Percentiles rank a stretch among this genome's conserved stretches.
Evolutionary conservation across 345 rosid species (phyloP).

Genomic region (Citropsis articulata): DNA sequence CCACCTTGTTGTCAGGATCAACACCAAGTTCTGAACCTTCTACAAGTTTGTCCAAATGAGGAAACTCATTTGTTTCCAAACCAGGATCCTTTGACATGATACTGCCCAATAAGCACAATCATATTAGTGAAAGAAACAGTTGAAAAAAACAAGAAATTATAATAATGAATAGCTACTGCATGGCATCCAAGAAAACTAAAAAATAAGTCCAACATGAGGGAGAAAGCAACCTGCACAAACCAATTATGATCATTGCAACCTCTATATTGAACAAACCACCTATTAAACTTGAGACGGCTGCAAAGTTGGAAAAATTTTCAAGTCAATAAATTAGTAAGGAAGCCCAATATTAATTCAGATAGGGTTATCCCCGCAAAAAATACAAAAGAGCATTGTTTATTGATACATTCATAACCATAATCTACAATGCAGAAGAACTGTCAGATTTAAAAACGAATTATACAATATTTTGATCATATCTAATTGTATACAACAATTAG

Average conservation of each 20-base stretch:
- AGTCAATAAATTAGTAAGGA: background rate
- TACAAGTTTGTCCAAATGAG: constrained; percentile 15
- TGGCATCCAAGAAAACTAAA: background rate
- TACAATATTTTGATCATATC: background rate
- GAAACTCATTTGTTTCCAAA: constrained; percentile 25
- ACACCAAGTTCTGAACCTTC: constrained; percentile 20
- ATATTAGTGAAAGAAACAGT: constrained; percentile 2
- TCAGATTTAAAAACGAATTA: background rate
- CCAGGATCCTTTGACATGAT: constrained; percentile 58
- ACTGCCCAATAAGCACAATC: constrained; percentile 27
- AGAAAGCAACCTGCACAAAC: constrained; percentile 45
- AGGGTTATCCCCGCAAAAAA: background rate
- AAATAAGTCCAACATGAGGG: background rate
- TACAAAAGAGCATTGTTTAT: background rate
- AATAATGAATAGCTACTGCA: background rate
- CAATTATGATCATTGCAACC: constrained; percentile 41
- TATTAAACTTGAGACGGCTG: constrained; percentile 36
- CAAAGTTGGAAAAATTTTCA: constrained; percentile 1
- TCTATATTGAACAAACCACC: constrained; percentile 38
- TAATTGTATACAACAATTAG: background rate
- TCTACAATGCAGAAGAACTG: background rate
- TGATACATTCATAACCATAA: background rate
- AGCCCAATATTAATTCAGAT: background rate
- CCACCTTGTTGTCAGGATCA: constrained; percentile 37
- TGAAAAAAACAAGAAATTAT: background rate